A percentile compares a stretch with the other conserved stretches of the same genome.
These are phyloP conservation scores for Hypoxylon sp. DNA, from an alignment of 2,329 filamentous ascomycete species.

Conservation along the genomic window DNA sequence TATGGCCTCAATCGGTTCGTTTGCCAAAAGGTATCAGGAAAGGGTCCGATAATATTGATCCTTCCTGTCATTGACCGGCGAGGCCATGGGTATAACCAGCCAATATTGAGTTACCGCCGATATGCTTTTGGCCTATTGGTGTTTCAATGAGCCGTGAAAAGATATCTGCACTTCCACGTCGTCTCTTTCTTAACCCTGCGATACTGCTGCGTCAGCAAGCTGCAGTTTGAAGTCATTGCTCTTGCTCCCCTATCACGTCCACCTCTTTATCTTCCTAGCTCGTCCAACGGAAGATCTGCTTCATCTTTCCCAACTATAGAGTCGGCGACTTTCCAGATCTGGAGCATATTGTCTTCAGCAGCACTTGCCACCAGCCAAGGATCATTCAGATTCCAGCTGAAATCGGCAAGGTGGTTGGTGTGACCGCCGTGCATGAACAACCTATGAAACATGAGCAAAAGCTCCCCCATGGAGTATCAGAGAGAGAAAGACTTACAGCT, in stretches of 20 bases:
- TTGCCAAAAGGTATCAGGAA: neutral
- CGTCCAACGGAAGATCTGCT: conserved; percentile 81
- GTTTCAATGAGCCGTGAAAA: conserved; percentile 22
- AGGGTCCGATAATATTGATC: conserved; percentile 16
- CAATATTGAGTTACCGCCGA: neutral
- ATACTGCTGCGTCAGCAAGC: conserved; percentile 5
- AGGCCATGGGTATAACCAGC: conserved; percentile 16
- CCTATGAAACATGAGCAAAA: conserved; percentile 60
- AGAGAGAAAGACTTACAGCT: conserved; percentile 77
- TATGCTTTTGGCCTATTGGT: conserved; percentile 9
- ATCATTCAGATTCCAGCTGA: conserved; percentile 97
- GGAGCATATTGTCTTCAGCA: conserved; percentile 95
- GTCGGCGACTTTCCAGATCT: conserved; percentile 92
- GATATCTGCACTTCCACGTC: neutral
- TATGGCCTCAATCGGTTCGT: neutral
- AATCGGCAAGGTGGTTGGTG: conserved; percentile 96
- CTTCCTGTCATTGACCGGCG: neutral
- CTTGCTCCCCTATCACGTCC: conserved; percentile 15
- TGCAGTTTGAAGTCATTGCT: conserved; percentile 1
- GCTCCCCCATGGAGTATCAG: neutral
- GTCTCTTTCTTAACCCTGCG: conserved; percentile 28
- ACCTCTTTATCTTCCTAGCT: conserved; percentile 73
- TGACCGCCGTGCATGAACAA: conserved; percentile 99
- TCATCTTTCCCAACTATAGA: conserved; percentile 85
- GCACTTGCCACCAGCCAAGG: conserved; percentile 97